Evolutionary conservation across 1,139 yeast species (phyloP).

Genomic region (Magnusiomyces tetraspermus): DNA sequence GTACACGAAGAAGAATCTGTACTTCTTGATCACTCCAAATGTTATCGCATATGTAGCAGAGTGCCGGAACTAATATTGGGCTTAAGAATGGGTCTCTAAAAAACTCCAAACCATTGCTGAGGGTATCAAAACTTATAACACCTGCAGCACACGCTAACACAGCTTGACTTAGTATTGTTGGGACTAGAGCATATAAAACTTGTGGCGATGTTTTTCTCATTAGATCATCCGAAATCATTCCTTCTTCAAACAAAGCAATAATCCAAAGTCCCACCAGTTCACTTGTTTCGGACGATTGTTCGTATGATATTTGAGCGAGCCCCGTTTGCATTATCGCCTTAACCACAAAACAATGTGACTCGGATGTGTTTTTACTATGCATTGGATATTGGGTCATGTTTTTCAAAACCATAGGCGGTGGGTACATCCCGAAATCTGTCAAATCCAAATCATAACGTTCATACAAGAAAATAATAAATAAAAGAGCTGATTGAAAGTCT

Average conservation of each 20-base stretch:
- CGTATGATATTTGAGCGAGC: slow-evolving; percentile 15
- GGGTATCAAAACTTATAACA: slow-evolving; percentile 41
- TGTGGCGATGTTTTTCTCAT: slow-evolving; percentile 57
- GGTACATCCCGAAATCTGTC: slow-evolving; percentile 18
- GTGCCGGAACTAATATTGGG: slow-evolving; percentile 38
- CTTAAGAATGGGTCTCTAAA: slow-evolving; percentile 52
- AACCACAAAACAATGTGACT: background rate
- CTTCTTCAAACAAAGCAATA: slow-evolving; percentile 68
- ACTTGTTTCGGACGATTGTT: slow-evolving; percentile 27
- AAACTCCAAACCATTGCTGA: slow-evolving; percentile 54
- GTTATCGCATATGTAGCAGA: slow-evolving; percentile 34
- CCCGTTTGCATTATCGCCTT: background rate
- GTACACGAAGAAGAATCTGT: slow-evolving; percentile 27
- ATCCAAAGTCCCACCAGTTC: slow-evolving; percentile 67
- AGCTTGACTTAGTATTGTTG: slow-evolving; percentile 66
- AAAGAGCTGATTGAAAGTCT: slow-evolving; percentile 51
- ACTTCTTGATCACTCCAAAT: slow-evolving; percentile 32
- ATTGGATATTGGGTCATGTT: background rate
- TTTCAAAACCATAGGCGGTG: slow-evolving; percentile 1
- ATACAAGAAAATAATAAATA: slow-evolving; percentile 42
- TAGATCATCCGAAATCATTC: slow-evolving; percentile 78
- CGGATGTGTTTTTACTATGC: background rate
- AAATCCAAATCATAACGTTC: slow-evolving; percentile 39
- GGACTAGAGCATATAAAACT: slow-evolving; percentile 61
- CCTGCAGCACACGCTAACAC: slow-evolving; percentile 51